Base-by-base conservation (phyloP, 257 asterid genomes). In the Solanum pennellii region DNA sequence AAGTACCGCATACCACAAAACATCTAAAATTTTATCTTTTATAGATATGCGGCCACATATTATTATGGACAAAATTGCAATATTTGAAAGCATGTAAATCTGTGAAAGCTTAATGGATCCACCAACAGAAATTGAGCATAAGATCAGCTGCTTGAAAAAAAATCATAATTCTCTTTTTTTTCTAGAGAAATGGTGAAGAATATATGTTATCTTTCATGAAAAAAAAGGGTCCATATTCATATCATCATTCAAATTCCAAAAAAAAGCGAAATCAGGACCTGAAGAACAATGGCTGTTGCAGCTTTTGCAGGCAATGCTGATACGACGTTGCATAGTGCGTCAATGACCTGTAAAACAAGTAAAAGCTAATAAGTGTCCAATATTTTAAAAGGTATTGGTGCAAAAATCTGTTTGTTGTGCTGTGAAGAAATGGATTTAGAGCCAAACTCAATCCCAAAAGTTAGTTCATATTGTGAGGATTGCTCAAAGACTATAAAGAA, bases 211-310 rank as follows among this genome's bases (percentile, higher is more conserved):
- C 66, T 47, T 80, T 47, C 66, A 80, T 44, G 29, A 86, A 84
- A 89, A 82, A 39, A 52, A 35, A 83, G 66, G n/a, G 7, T 69
- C 62, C 27, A 75, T 59, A 49, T 82, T 65, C 82, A 31, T 39
- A 33, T 45, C 77, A 25, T 47, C 35, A 82, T 69, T 69, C 44
- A 27, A 83, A 69, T 87, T 86, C 90, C 88, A 91, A 93, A 89
- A 91, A 93, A 89, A 90, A 88, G 87, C 92, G 89, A 91, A 93
- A 90, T 92, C 92, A 88, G 88, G 92, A 97, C 99, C 99, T 96
- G 99, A 90, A 96, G 99, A 91, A 97, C 96, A 82, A 97, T 95
- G 85, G 99, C 99, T 56, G 99, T 92, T 69, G 99, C 94, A 89
- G 99, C 99, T 92, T 96, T 97, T 27, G 99, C 95, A 44, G 99